A percentile compares a stretch with the other conserved stretches of the same genome.
phyloP scores from a whole-genome alignment of 306 rosid genomes.

The Casuarina equisetifolia region DNA sequence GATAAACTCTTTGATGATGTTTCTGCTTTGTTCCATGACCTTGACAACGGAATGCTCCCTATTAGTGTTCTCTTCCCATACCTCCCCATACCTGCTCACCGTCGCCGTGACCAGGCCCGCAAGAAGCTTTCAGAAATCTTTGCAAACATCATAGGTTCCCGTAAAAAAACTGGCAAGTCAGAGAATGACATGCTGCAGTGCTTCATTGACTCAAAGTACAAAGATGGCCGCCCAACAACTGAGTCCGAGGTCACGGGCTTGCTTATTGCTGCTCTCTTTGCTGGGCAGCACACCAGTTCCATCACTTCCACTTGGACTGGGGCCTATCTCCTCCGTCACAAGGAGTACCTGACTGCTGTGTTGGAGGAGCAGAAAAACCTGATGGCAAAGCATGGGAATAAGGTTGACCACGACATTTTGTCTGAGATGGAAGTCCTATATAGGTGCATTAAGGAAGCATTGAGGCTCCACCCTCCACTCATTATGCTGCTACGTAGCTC shows the following conservation, averaged over 20 bases:
- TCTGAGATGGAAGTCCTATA: slow-evolving; percentile 91
- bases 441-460: slow-evolving; percentile 87
- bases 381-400: slow-evolving; percentile 67
- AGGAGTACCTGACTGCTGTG: slow-evolving; percentile 64
- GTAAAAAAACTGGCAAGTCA: slow-evolving; percentile 48
- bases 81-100: slow-evolving; percentile 93
- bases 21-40: slow-evolving; percentile 93
- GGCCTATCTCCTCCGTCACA: slow-evolving; percentile 74
- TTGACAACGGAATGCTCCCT: slow-evolving; percentile 81
- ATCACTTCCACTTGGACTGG: slow-evolving; percentile 99
- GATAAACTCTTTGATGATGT: slow-evolving; percentile 93
- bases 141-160: slow-evolving; percentile 63
- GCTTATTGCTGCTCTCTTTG: slow-evolving; percentile 84
- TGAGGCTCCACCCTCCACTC: slow-evolving; percentile 94
- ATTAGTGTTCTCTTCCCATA: slow-evolving; percentile 90
- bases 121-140: slow-evolving; percentile 78
- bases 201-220: slow-evolving; percentile 91
- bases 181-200: slow-evolving; percentile 96
- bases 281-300: slow-evolving; percentile 95
- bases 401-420: slow-evolving; percentile 86
- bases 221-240: slow-evolving; percentile 88
- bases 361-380: slow-evolving; percentile 72
- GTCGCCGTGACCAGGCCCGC: slow-evolving; percentile 83
- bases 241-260: slow-evolving; percentile 89
- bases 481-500: slow-evolving; percentile 90